Percentiles rank a stretch among this genome's conserved stretches.
Evolutionary conservation across 1,284 basidiomycete genomes (phyloP).

Genomic region (Porphyrellus sp.): DNA sequence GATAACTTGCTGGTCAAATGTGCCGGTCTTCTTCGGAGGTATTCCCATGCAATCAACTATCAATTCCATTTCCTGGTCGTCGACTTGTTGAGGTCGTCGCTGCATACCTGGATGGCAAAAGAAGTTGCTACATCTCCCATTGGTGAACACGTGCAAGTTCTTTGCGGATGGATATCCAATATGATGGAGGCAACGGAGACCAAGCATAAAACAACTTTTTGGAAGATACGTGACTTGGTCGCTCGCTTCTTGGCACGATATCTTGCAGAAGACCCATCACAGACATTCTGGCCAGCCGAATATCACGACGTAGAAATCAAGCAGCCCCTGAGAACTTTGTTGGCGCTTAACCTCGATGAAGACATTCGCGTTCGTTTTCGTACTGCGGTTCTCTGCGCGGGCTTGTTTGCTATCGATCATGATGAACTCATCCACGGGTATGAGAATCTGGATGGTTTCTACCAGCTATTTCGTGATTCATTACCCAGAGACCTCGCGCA

Average conservation of each 20-base stretch:
- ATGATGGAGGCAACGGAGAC: slow-evolving; percentile 36
- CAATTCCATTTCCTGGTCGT: slow-evolving; percentile 54
- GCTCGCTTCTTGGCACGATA: slow-evolving; percentile 67
- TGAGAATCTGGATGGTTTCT: slow-evolving; percentile 35
- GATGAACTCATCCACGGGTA: slow-evolving; percentile 20
- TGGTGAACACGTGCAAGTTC: slow-evolving; percentile 42
- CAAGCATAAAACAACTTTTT: slow-evolving; percentile 51
- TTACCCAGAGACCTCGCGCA: slow-evolving; percentile 44
- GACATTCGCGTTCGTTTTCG: slow-evolving; percentile 89
- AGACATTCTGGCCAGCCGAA: slow-evolving; percentile 48
- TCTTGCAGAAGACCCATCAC: slow-evolving; percentile 56
- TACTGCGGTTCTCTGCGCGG: slow-evolving; percentile 60
- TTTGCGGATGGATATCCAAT: slow-evolving; percentile 55
- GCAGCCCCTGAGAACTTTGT: slow-evolving; percentile 50
- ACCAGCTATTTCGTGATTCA: slow-evolving; percentile 43
- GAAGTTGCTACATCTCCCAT: slow-evolving; percentile 40
- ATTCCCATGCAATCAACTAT: slow-evolving; percentile 58
- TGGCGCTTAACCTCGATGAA: slow-evolving; percentile 55
- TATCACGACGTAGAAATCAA: slow-evolving; percentile 33
- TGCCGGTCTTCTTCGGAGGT: slow-evolving; percentile 50
- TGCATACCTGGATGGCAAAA: slow-evolving; percentile 59
- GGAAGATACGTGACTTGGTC: slow-evolving; percentile 67
- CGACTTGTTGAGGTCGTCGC: slow-evolving; percentile 64
- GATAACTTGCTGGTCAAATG: slow-evolving; percentile 55
- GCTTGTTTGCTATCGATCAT: slow-evolving; percentile 48